These are phyloP conservation scores for Teunomyces stri DNA, from an alignment of 805 yeast genomes.

Conservation along the genomic window DNA sequence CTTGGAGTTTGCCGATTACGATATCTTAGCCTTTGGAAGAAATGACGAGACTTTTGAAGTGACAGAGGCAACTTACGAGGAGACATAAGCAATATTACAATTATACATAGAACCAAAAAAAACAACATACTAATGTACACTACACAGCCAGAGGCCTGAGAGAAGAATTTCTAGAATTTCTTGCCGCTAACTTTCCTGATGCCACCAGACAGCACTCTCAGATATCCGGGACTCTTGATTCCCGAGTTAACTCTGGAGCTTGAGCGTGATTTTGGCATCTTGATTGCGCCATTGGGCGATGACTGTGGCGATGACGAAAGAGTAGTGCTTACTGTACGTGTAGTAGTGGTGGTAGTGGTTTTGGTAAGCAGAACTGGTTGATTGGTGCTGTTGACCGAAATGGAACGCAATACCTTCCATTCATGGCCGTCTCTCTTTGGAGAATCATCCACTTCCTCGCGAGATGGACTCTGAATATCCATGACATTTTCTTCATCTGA, in stretches of 20 bases:
- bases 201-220: constrained; percentile 13
- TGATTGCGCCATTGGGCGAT: constrained; percentile 19
- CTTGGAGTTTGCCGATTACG: constrained; percentile 38
- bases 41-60: constrained; percentile 35
- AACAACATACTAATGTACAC: constrained; percentile 3
- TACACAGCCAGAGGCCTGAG: neutral
- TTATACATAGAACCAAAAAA: neutral
- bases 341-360: constrained; percentile 47
- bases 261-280: constrained; percentile 25
- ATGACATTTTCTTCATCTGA: constrained; percentile 41
- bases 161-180: constrained; percentile 5
- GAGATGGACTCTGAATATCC: constrained; percentile 13
- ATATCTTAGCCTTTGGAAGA: constrained; percentile 39
- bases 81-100: constrained; percentile 8
- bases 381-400: constrained; percentile 29
- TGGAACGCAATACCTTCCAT: constrained; percentile 42
- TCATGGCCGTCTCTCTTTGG: constrained; percentile 28
- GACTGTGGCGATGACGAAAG: constrained; percentile 34
- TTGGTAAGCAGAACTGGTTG: constrained; percentile 41
- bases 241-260: constrained; percentile 20
- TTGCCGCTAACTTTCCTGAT: constrained; percentile 24
- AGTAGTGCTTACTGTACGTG: constrained; percentile 47
- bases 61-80: constrained; percentile 35
- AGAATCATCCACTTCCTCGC: constrained; percentile 8
- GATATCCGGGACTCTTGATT: constrained; percentile 13